Base-by-base conservation (phyloP, 805 yeast genomes). In the Metschnikowia drakensbergensis region DNA sequence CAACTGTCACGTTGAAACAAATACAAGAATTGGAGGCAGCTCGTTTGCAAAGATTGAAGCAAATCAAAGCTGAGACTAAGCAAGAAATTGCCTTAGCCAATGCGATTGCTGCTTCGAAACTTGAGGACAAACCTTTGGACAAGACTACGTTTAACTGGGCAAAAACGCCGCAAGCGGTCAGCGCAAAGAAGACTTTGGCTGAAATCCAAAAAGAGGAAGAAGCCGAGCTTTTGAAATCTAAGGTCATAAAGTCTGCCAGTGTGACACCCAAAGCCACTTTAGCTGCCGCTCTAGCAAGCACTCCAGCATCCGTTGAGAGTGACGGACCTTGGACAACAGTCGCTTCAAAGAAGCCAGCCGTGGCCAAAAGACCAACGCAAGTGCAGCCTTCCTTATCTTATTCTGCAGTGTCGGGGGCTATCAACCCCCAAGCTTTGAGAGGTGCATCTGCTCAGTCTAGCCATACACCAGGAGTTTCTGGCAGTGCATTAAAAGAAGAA, bases 161-260 rank as follows among this genome's bases (percentile, higher is more conserved):
- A 8, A 54, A 59, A 23, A 42, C 62, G 5, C 27, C 63, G 1
- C 42, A 58, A 11, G 51, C 61, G 2, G 42, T 52, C n/a, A 59
- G 60, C 10, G 76, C 79, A 30, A 64, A 66, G 31, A 79, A 77
- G 60, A 73, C 85, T 0, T 68, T 83, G 47, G 82, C 80, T 9
- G 86, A 83, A 47, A 82, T 83, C 51, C 85, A 81, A 59, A 75
- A 66, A 50, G 87, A 82, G 63, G 84, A 81, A 62, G 77, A 70
- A 33, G 74, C 65, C 40, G 54, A 47, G 37, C 72, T 72, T 25
- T 67, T 69, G 17, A 58, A 58, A 33, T 57, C 63, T 29, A 54
- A 49, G n/a, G 59, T 51, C n/a, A 45, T 51, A 22, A 55, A 42
- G 55, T 22, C 62, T 8, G 58, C 58, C 5, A 66, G 63, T 32